Percentiles rank a stretch among this genome's conserved stretches.
phyloP scores from a whole-genome alignment of 2,329 filamentous ascomycete species.

The Cytospora mali region DNA sequence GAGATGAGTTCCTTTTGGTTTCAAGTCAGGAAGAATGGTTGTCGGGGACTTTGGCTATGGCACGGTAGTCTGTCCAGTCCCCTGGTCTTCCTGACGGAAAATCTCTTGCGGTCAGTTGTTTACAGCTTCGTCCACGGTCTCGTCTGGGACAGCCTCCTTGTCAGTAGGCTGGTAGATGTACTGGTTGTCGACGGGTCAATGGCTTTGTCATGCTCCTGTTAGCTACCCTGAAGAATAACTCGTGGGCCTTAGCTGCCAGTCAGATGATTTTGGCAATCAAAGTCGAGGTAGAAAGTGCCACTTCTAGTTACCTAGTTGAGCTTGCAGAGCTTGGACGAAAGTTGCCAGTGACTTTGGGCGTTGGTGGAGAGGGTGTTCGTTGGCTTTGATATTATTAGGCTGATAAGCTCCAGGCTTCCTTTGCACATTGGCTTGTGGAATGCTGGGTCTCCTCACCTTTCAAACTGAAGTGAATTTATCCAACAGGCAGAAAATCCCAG shows the following conservation, averaged over 20 bases:
- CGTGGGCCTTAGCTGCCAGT: not conserved
- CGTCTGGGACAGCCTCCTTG: not conserved
- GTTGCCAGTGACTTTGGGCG: not conserved
- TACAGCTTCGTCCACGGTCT: not conserved
- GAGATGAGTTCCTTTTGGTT: not conserved
- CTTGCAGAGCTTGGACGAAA: not conserved
- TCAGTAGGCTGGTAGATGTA: not conserved
- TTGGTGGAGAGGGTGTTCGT: not conserved
- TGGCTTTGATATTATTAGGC: not conserved
- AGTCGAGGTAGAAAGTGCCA: too few species aligned
- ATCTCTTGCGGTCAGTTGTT: not conserved
- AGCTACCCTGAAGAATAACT: not conserved
- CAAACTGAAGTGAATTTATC: too few species aligned
- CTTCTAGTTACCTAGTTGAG: not conserved
- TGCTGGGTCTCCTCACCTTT: too few species aligned
- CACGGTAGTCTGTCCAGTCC: not conserved
- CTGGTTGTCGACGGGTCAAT: not conserved
- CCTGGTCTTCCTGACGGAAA: not conserved
- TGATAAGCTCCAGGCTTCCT: too few species aligned
- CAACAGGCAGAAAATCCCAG: too few species aligned
- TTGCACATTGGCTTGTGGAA: too few species aligned
- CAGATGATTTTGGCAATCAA: not conserved
- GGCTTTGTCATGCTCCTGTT: not conserved
- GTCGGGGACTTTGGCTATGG: not conserved
- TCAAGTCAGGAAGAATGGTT: not conserved